phyloP scores from a whole-genome alignment of 768 basidiomycete species.

The Coprinellus micaceus region DNA sequence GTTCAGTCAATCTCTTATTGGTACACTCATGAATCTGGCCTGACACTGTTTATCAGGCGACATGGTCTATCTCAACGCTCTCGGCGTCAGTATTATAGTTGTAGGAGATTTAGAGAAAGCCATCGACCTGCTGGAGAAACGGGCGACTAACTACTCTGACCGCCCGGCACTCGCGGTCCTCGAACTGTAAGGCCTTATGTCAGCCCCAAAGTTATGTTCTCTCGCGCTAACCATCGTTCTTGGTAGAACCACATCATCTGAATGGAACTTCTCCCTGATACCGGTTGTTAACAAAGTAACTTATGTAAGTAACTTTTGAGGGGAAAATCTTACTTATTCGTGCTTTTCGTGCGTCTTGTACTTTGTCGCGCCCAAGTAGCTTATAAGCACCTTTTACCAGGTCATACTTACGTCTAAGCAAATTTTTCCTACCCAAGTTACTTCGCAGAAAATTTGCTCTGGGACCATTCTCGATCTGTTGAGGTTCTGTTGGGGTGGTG shows the following conservation, averaged over 20 bases:
- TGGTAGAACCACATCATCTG: background rate
- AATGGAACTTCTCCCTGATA: slow-evolving; percentile 19
- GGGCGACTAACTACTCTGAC: slow-evolving; percentile 14
- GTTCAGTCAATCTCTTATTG: too few species aligned
- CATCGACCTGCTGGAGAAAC: slow-evolving; percentile 18
- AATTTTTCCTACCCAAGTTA: too few species aligned
- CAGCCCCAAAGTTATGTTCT: too few species aligned
- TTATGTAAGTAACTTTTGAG: too few species aligned
- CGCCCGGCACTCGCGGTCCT: background rate
- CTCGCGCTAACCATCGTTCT: background rate
- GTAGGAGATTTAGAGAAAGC: slow-evolving; percentile 9
- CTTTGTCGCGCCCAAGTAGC: background rate
- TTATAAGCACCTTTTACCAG: too few species aligned
- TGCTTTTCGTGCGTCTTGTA: too few species aligned
- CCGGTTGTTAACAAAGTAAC: slow-evolving; percentile 14
- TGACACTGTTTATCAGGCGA: slow-evolving; percentile 4
- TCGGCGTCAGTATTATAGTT: slow-evolving; percentile 9
- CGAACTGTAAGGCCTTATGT: background rate
- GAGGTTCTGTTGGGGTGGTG: too few species aligned
- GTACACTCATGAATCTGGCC: too few species aligned
- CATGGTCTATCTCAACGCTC: slow-evolving; percentile 10
- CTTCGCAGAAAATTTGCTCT: too few species aligned
- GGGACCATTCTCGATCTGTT: too few species aligned
- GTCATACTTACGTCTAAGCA: too few species aligned
- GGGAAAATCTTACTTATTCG: too few species aligned